Conservation (phyloP, 169 alveolate genomes). For the Cardiosporidium cionae region DNA sequence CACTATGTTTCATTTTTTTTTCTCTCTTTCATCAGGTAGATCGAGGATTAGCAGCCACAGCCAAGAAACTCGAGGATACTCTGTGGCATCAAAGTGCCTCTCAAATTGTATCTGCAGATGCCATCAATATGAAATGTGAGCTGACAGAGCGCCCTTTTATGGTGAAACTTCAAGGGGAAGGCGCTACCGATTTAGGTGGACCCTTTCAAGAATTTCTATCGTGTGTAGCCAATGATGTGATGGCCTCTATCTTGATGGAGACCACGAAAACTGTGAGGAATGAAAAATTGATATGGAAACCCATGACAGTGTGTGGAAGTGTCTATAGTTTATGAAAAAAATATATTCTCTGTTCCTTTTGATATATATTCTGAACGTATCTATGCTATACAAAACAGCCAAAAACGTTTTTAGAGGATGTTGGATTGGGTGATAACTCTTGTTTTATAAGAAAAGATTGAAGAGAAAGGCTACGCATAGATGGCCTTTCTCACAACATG, state of each 20-base stretch:
- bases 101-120: constrained; percentile 55
- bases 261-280: not conserved
- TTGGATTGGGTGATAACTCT: too few relatives aligned
- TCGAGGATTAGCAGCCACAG: constrained; percentile 65
- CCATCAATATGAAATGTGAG: too few relatives aligned
- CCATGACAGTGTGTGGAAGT: not conserved
- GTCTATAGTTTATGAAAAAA: not conserved
- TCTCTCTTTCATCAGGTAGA: too few relatives aligned
- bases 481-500: too few relatives aligned
- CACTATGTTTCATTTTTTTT: too few relatives aligned
- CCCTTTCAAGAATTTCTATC: constrained; percentile 82
- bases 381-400: too few relatives aligned
- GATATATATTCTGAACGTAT: too few relatives aligned
- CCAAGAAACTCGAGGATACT: constrained; percentile 42
- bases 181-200: constrained; percentile 85
- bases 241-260: constrained; percentile 50
- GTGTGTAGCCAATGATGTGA: constrained; percentile 72
- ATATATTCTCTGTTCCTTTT: too few relatives aligned
- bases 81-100: constrained; percentile 57
- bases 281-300: not conserved
- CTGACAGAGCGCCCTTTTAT: constrained; percentile 85
- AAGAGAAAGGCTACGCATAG: too few relatives aligned
- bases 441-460: too few relatives aligned
- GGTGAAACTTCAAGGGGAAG: constrained; percentile 81
- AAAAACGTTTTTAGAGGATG: too few relatives aligned